These are phyloP conservation scores for Zygoascus flipseniorum DNA, from an alignment of 805 yeast species.

Conservation along the genomic window DNA sequence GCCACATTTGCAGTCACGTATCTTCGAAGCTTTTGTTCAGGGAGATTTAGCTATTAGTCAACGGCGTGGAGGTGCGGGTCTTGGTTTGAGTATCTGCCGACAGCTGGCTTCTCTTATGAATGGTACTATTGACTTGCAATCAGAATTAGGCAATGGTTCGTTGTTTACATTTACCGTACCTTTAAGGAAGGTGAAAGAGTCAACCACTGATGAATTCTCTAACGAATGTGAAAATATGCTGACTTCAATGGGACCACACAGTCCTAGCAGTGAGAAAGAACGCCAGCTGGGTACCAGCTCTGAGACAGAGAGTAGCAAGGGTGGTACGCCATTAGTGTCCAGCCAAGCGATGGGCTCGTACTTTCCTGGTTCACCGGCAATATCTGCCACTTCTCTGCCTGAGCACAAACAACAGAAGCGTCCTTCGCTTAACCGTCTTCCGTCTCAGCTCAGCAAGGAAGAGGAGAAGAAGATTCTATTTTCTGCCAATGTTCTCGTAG, in stretches of 20 bases:
- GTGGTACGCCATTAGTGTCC: neutral
- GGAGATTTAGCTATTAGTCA: constrained; percentile 92
- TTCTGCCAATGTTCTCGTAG: constrained; percentile 54
- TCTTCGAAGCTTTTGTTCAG: constrained; percentile 94
- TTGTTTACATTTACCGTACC: constrained; percentile 70
- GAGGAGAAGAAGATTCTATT: constrained; percentile 9
- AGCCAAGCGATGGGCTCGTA: neutral
- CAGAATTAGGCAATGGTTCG: constrained; percentile 64
- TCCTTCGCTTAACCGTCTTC: constrained; percentile 8
- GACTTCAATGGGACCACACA: neutral
- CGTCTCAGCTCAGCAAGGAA: constrained; percentile 7
- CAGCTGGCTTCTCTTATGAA: constrained; percentile 88
- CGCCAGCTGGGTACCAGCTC: neutral
- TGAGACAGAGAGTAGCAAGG: neutral
- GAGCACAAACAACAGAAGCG: constrained; percentile 1
- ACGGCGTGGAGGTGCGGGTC: constrained; percentile 92
- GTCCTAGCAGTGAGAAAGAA: neutral
- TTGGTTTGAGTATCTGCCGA: constrained; percentile 82
- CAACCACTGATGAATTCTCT: neutral
- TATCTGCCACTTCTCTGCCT: neutral
- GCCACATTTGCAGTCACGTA: constrained; percentile 66
- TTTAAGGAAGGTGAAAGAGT: constrained; percentile 9
- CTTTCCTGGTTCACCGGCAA: neutral
- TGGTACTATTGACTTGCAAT: constrained; percentile 65
- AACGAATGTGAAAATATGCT: neutral